A percentile compares a stretch with the other conserved stretches of the same genome.
Evolutionary conservation across 805 yeast species (phyloP).

Genomic region (Yarrowia porcina): DNA sequence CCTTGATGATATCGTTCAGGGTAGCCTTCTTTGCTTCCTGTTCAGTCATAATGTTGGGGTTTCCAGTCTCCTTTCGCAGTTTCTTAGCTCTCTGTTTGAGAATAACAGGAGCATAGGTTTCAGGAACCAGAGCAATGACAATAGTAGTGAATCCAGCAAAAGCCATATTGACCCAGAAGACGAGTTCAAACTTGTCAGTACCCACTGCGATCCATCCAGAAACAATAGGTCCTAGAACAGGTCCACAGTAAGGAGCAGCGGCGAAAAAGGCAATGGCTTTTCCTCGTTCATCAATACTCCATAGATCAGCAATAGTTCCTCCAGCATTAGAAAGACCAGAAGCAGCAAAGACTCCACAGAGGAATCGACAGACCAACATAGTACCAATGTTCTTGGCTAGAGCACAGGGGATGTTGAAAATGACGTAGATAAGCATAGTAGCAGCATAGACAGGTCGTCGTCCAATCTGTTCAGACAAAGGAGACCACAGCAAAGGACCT

Average conservation of each 20-base stretch:
- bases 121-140: constrained; percentile 65
- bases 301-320: constrained; percentile 87
- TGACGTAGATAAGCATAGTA: constrained; percentile 67
- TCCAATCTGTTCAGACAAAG: constrained; percentile 80
- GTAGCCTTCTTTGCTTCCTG: constrained; percentile 85
- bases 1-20: constrained; percentile 60
- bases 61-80: constrained; percentile 76
- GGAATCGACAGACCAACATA: constrained; percentile 73
- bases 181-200: constrained; percentile 57
- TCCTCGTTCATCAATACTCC: constrained; percentile 77
- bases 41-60: constrained; percentile 86
- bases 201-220: constrained; percentile 80
- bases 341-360: constrained; percentile 82
- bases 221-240: constrained; percentile 83
- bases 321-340: constrained; percentile 85
- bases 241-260: constrained; percentile 90
- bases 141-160: constrained; percentile 86
- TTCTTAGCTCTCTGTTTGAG: constrained; percentile 64
- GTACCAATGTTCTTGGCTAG: constrained; percentile 79
- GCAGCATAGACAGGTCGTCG: constrained; percentile 78
- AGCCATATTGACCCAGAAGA: constrained; percentile 91
- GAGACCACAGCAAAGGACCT: constrained; percentile 90
- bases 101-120: constrained; percentile 87
- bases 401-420: constrained; percentile 87
- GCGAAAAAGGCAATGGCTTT: constrained; percentile 88